Base-by-base conservation (phyloP, 495 filamentous ascomycete species). In the Neurospora africana region DNA sequence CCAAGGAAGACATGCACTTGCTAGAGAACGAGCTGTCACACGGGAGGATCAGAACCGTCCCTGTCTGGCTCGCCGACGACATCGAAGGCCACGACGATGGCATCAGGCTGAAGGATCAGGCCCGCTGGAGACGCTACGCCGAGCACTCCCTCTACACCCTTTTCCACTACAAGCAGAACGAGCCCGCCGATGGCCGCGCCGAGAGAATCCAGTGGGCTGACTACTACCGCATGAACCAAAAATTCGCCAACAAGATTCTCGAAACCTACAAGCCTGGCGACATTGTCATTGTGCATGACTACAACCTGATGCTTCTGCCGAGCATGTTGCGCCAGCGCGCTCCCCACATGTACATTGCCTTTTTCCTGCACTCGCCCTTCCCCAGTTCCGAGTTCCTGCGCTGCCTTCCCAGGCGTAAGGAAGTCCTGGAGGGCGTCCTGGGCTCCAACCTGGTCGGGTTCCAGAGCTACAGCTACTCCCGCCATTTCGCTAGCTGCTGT, bases 361-460 rank as follows among this genome's bases (percentile, higher is more conserved):
- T 96, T 82, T 98, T 91, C 83, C 84, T 98, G 21, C 94, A 98
- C 78, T 89, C 93, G 21, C 94, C 94, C 2, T 97, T 97, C 81
- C 94, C 94, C 38, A 96, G 93, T 82, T 95, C 92, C 83, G 94
- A 98, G 78, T 97, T 95, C 79, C 87, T 96, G 72, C 87, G 93
- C 9, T 96, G 94, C 78, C 85, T 97, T 47, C 91, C 92, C 13
- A 89, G 92, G 74, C 84, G 94, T 71, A 97, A 96, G 80, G 92
- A 96, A 77, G 85, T 98, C 2, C 84, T 98, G 11, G 91, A 93
- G 74, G 94, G 94, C 36, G 89, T 97, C 69, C 85, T 98, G 30
- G 93, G 93, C 15, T 88, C 94, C 44, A 97, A 97, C 78, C 89
- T 97, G 86, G 86, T 98, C 72, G 93, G 92, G 1, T 97, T 98